Evolutionary conservation across 352 stramenopile genomes (phyloP), one percentile per base, ranked within the genome.

Genomic region (Pythium phragmitis): DNA sequence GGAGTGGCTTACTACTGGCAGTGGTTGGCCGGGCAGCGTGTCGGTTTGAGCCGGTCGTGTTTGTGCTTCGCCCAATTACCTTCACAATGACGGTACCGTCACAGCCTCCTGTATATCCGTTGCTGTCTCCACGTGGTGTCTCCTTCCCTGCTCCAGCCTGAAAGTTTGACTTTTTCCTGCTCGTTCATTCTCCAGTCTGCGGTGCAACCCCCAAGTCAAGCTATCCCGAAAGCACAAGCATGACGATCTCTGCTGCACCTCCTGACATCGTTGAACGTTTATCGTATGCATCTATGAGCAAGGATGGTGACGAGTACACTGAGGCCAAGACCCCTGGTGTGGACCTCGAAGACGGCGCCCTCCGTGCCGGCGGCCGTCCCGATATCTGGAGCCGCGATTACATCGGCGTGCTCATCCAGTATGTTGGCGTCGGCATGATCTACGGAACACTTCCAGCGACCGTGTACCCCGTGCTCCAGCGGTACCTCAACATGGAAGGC

Each of bases 401-500:
- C 26, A 54, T 66, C 14, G 60, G 60, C 34, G 6, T 66, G 9
- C 49, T 66, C 2, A 16, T 52, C 34, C 13, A 66, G 14, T 51
- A 66, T 19, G 36, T 26, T 12, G 23, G 16, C 2, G 60, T 66
- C n/a, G 60, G 60, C 41, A 56, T 66, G 4, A n/a, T 66, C 9
- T 54, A 66, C 41, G 60, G 60, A 9, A 50, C 36, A 23, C 34
- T 62, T 16, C 50, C 60, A 11, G 17, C 50, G 7, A 47, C 41
- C 9, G 36, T 66, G 7, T 45, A 63, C 36, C 60, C 60, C 4
- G 28, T 66, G 13, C 30, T 42, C 23, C 36, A 57, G 17, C 8
- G 57, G 1, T 63, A 63, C 49, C 45, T 63, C 6, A 51, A 63
- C 41, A 63, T 57, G 34, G 57, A 63, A 26, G 45, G 41, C 57